Evolutionary conservation across 306 rosid genomes (phyloP), one percentile per base, ranked within the genome.

Genomic region (Begonia masoniana): DNA sequence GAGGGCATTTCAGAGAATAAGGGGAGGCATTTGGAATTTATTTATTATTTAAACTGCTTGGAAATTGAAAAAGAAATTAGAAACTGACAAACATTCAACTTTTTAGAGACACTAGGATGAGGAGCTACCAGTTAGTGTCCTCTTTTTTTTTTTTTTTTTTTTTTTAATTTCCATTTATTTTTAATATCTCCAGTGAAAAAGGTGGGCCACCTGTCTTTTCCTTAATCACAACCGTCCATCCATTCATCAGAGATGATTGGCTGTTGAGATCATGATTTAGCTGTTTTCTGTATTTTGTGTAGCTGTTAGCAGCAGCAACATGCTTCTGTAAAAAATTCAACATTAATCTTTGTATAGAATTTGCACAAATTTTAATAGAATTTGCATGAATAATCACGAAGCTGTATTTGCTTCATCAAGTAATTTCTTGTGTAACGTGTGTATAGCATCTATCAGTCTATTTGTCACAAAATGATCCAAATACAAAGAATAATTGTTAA

Each of bases 11-110:
- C 15, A 41, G 53, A 13, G 43, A 68, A 35, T 3, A 24, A 53
- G 43, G 0, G 11, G 15, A 9, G 9, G 14, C 49, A 47, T 15
- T 8, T 15, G 41, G 13, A n/a, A 19, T 8, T 21, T 13, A 21
- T 47, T 26, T 2, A n/a, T n/a, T 12, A 10, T 45, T 45, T 45
- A 45, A 45, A 45, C 2, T 56, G 51, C 66, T 81, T 76, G 82
- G 79, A 71, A 73, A 73, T 64, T 65, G 80, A 52, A 41, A 16
- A 58, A 23, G 24, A 59, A 61, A 52, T 21, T 55, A 41, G 55
- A 46, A 45, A 4, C 47, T 62, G 75, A 74, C 86, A 68, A 35
- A 15, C 55, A 74, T 13, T 46, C 3, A 41, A 61, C 75, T 73
- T 73, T 61, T 36, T 41, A 57, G 65, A 50, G 72, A 67, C 68